phyloP scores from a whole-genome alignment of 305 asterid genomes.

The Rubia balearica region DNA sequence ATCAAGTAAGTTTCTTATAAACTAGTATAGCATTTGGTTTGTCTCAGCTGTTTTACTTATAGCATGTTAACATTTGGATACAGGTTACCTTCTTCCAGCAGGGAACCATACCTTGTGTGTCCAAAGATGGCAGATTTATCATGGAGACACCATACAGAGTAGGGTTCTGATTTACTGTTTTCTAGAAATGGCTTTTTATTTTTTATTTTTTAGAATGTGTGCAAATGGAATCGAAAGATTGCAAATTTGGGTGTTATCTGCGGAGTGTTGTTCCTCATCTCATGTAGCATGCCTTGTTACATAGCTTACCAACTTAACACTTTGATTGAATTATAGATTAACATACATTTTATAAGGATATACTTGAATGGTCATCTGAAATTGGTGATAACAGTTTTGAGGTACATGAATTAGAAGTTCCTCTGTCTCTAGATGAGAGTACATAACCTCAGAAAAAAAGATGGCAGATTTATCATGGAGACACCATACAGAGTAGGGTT shows the following conservation, averaged over 20 bases:
- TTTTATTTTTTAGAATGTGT: not conserved
- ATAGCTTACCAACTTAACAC: not conserved
- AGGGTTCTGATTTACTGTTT: conserved; percentile 23
- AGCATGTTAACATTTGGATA: conserved; percentile 19
- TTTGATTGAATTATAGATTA: too few species aligned
- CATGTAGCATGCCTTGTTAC: not conserved
- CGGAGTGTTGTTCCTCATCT: not conserved
- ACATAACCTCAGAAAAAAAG: too few species aligned
- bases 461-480: conserved; percentile 94
- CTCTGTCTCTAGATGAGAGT: too few species aligned
- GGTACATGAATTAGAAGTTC: too few species aligned
- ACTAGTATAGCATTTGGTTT: conserved; percentile 9
- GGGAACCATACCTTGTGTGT: conserved; percentile 94
- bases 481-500: conserved; percentile 71
- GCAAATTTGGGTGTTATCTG: conserved; percentile 9
- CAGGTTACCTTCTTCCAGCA: conserved; percentile 97
- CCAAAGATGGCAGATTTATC: conserved; percentile 84
- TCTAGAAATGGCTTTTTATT: not conserved
- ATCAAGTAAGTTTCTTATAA: conserved; percentile 50
- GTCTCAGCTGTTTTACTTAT: conserved; percentile 22
- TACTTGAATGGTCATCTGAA: not conserved
- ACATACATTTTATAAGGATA: too few species aligned
- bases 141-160: conserved; percentile 92
- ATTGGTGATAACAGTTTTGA: not conserved
- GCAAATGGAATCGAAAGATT: not conserved